These are phyloP conservation scores for Aspergillus hiratsukae DNA, from an alignment of 2,329 filamentous ascomycete species.

Conservation along the genomic window DNA sequence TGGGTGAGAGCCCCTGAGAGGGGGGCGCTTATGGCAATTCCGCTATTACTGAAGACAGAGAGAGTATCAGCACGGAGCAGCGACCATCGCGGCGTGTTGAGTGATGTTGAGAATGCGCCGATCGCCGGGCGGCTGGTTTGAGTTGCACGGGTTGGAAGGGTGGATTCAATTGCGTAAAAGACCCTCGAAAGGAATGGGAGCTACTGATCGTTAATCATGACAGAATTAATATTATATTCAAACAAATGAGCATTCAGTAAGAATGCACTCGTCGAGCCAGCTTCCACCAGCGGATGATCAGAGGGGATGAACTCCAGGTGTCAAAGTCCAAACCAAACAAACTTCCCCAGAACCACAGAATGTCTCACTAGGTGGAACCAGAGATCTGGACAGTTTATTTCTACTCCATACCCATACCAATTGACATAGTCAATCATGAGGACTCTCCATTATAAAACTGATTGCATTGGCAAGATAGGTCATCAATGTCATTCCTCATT, in stretches of 20 bases:
- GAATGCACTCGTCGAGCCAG: background rate
- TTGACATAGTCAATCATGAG: background rate
- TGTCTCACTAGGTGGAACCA: background rate
- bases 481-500: background rate
- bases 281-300: background rate
- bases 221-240: background rate
- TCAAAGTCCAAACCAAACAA: background rate
- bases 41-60: background rate
- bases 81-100: background rate
- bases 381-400: background rate
- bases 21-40: background rate
- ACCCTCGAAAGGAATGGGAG: background rate
- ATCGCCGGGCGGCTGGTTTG: background rate
- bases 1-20: background rate
- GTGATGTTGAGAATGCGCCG: background rate
- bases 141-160: background rate
- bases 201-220: background rate
- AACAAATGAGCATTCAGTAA: background rate
- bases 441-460: background rate
- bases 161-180: background rate
- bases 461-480: background rate
- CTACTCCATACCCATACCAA: background rate
- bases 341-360: background rate
- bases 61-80: background rate
- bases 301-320: background rate